These are phyloP conservation scores for Coniochaeta sp. DNA, from an alignment of 2,329 filamentous ascomycete species.

Conservation along the genomic window DNA sequence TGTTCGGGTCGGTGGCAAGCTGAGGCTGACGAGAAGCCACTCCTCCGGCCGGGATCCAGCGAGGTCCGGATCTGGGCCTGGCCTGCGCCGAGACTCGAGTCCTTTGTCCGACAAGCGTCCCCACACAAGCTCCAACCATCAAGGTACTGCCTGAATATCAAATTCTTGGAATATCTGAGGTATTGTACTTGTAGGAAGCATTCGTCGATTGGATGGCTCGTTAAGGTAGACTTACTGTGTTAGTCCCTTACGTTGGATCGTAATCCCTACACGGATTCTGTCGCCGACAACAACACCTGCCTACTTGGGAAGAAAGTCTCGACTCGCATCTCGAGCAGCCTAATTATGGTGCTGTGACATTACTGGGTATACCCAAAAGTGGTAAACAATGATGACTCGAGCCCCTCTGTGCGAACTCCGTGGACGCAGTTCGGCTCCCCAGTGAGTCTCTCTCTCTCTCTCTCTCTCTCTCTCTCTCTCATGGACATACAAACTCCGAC, in stretches of 20 bases:
- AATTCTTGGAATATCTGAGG: too few relatives aligned
- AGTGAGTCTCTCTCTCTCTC: too few relatives aligned
- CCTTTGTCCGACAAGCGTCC: too few relatives aligned
- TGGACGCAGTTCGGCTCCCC: too few relatives aligned
- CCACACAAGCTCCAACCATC: neutral
- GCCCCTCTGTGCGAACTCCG: too few relatives aligned
- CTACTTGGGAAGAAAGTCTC: neutral
- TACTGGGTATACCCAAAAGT: neutral
- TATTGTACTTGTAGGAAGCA: neutral
- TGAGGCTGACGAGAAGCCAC: neutral
- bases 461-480: too few relatives aligned
- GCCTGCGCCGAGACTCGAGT: too few relatives aligned
- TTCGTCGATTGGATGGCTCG: neutral
- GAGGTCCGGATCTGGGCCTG: too few relatives aligned
- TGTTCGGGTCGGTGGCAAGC: neutral
- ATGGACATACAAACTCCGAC: too few relatives aligned
- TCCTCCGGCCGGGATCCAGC: too few relatives aligned
- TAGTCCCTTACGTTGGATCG: neutral
- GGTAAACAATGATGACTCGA: too few relatives aligned
- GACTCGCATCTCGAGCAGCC: neutral
- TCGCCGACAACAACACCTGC: neutral
- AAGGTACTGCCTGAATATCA: neutral
- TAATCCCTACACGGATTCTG: neutral
- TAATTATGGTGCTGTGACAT: neutral
- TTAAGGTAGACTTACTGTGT: neutral